Base-by-base conservation (phyloP, 1,139 yeast species). In the Taphrina sp. region DNA sequence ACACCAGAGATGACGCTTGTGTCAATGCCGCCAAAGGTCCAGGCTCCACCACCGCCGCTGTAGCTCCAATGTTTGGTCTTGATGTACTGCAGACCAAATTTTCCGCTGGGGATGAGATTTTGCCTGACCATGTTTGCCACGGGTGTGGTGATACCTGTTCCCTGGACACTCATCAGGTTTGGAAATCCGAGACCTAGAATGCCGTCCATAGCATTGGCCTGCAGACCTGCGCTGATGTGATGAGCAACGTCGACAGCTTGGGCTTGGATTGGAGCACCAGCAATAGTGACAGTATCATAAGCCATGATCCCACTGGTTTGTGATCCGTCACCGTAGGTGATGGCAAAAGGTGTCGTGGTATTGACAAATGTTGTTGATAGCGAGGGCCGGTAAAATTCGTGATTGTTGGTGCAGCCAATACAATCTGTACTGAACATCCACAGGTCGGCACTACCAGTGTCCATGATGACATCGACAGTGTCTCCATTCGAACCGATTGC, bases 1-100 rank as follows among this genome's bases (percentile, higher is more conserved):
- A 90, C 81, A 62, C 97, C 98, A 49, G 74, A 73, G 72, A 75
- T 87, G 68, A 81, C 79, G 61, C 81, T 69, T 63, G 81, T 77
- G 69, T 90, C 96, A 65, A 83, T 76, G 62, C 98, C 98, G 70
- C 98, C 98, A 69, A 92, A 85, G 26, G 96, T 88, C 64, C 94
- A 95, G 61, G 83, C 80, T 64, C 98, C 97, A 51, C 96, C 96
- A 10, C 53, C 53, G 4, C 54, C 53, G 37, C 14, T 26, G 23
- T 45, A 44, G 19, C 37, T 28, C 53, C 43, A 38, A 8, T 54
- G 49, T 28, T 24, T 16, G 2, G 47, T 29, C 29, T 39, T 46
- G 36, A 41, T 46, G 33, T 17, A 42, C 37, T 46, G 58, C 24
- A 47, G 49, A 46, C 51, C 53, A 10, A 42, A 36, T 14, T 31